Evolutionary conservation across 1,284 basidiomycete species (phyloP).

Genomic region (Leccinum subatratum): DNA sequence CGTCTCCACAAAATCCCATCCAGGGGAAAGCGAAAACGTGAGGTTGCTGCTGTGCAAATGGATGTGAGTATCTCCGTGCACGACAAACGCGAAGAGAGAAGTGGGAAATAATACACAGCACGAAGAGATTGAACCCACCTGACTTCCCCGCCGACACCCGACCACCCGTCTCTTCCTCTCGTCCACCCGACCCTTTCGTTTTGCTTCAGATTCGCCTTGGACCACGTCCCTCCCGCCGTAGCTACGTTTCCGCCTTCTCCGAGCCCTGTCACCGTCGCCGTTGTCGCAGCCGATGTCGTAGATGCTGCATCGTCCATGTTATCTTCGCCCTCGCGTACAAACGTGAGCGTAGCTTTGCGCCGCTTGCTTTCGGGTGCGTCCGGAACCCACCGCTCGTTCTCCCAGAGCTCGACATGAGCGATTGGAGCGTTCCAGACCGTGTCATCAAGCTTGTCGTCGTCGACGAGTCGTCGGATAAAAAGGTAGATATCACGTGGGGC

Average conservation of each 20-base stretch:
- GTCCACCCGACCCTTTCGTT: conserved; percentile 66
- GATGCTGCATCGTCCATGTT: neutral
- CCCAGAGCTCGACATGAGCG: conserved; percentile 50
- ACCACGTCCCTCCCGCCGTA: conserved; percentile 45
- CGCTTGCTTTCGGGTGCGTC: neutral
- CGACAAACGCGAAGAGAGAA: neutral
- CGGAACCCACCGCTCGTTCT: conserved; percentile 1
- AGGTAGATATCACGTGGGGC: conserved; percentile 23
- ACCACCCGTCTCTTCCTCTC: conserved; percentile 69
- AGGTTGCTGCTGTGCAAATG: conserved; percentile 58
- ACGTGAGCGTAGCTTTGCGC: conserved; percentile 18
- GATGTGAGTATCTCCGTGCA: neutral
- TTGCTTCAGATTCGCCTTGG: conserved; percentile 49
- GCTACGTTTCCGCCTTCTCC: neutral
- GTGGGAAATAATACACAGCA: neutral
- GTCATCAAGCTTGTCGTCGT: conserved; percentile 48
- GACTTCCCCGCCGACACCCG: conserved; percentile 53
- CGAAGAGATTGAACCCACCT: conserved; percentile 46
- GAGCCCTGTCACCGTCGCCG: neutral
- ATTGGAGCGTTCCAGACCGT: conserved; percentile 58
- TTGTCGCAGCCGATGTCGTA: neutral
- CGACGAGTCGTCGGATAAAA: conserved; percentile 43
- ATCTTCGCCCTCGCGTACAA: conserved; percentile 25
- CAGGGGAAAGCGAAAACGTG: conserved; percentile 64
- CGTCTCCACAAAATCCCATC: conserved; percentile 68